These are phyloP conservation scores for Lignosus rhinocerotis DNA, from an alignment of 1,284 basidiomycete genomes.

Conservation along the genomic window DNA sequence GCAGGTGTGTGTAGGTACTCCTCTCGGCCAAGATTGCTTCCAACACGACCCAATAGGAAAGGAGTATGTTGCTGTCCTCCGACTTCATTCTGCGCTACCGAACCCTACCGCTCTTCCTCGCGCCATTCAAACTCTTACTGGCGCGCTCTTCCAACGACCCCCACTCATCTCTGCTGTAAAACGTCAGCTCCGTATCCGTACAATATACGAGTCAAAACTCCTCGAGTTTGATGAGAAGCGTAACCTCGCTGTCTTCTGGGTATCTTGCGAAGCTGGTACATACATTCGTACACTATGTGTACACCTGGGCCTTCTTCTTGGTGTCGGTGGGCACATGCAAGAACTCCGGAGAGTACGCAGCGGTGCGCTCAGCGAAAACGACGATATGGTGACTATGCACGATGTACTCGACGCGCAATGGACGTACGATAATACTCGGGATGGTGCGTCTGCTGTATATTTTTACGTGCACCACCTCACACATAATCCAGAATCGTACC, in stretches of 20 bases:
- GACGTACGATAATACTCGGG: constrained; percentile 98
- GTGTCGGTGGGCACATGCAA: constrained; percentile 99
- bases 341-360: constrained; percentile 94
- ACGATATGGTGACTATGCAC: constrained; percentile 99
- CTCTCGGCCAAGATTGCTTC: not conserved
- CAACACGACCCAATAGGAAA: constrained; percentile 63
- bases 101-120: constrained; percentile 88
- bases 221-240: constrained; percentile 98
- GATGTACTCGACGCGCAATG: constrained; percentile 99
- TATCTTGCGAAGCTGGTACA: constrained; percentile 97
- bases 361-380: constrained; percentile 96
- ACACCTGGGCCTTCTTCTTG: constrained; percentile 91
- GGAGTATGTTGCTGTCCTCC: constrained; percentile 97
- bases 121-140: constrained; percentile 95
- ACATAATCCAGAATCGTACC: constrained; percentile 78
- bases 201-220: constrained; percentile 95
- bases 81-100: constrained; percentile 84
- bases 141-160: constrained; percentile 98
- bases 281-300: constrained; percentile 99
- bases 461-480: not conserved
- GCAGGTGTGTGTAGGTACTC: constrained; percentile 59
- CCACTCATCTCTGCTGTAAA: constrained; percentile 99
- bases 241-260: constrained; percentile 97
- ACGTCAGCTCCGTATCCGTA: constrained; percentile 96
- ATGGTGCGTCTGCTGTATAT: constrained; percentile 51